Evolutionary conservation across 306 rosid genomes (phyloP), one percentile per base, ranked within the genome.

Genomic region (Lupinus albus): DNA sequence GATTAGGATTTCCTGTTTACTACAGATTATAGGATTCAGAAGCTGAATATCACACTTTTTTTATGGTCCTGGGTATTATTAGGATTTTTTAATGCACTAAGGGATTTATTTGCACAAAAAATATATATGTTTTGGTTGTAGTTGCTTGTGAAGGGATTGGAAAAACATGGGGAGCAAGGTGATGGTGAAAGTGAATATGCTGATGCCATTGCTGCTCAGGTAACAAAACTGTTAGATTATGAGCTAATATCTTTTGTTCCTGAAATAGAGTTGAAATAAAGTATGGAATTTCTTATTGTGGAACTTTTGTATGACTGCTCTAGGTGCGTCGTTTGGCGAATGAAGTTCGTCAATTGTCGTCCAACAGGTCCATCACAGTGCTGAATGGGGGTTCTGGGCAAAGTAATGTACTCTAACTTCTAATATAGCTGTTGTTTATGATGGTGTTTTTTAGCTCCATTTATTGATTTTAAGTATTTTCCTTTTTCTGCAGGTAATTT

Each of bases 201-300:
- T 73, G 97, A 94, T 76, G 88, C 90, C 50, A 38, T 90, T 57
- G 85, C 91, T 11, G 80, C 86, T 28, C 95, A 93, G 97, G 99
- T 90, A 77, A 63, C 6, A 4, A 25, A 50, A 64, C 18, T 36
- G 50, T 18, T 64, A 72, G 48, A 16, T 3, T 25, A 50, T 67
- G 67, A 21, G 36, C 63, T 42, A 6, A 32, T 32, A 16, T 61
- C 33, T 7, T 36, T 56, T 21, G 14, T 49, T 63, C 57, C 11
- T 11, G 12, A 46, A 16, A 42, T 35, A 28, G 20, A 1, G 50
- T 61, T 36, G 30, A 64, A 57, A 57, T 45, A 35, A 42, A 6
- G 8, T 39, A 46, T 71, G 8, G 7, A 18, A 50, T 71, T 50
- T 46, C 38, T 65, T 39, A 15, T 72, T 11, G 17, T n/a, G 4